Evolutionary conservation across 2,329 filamentous ascomycete species (phyloP).

Genomic region (Rosellinia necatrix): DNA sequence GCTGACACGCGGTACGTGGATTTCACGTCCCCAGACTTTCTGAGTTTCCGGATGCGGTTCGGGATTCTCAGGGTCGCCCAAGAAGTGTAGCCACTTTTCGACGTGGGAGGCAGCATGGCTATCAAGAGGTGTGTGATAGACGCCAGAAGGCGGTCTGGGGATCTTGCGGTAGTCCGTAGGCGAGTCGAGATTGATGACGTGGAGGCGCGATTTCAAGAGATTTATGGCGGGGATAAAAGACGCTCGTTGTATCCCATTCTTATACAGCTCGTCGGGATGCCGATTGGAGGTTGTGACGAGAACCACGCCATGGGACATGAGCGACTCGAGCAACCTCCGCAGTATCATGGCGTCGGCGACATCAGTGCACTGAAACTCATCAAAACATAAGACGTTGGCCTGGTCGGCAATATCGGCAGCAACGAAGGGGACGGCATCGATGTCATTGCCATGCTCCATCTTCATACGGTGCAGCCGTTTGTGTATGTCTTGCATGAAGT

Average conservation of each 20-base stretch:
- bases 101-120: conserved; percentile 77
- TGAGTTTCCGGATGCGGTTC: conserved; percentile 78
- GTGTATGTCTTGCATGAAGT: conserved; percentile 99
- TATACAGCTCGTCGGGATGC: conserved; percentile 96
- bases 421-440: conserved; percentile 89
- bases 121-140: conserved; percentile 90
- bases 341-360: conserved; percentile 99
- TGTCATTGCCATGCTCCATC: conserved; percentile 83
- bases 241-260: conserved; percentile 94
- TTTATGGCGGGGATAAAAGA: conserved; percentile 96
- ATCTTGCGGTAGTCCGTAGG: conserved; percentile 98
- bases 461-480: conserved; percentile 88
- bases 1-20: conserved; percentile 84
- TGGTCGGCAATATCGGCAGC: conserved; percentile 91
- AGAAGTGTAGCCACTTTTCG: conserved; percentile 93
- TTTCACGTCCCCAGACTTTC: conserved; percentile 89
- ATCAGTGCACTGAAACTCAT: conserved; percentile 98
- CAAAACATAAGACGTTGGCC: conserved; percentile 89
- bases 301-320: conserved; percentile 97
- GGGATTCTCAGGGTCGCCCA: conserved; percentile 81
- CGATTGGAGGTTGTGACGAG: conserved; percentile 95
- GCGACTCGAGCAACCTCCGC: conserved; percentile 79
- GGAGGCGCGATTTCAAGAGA: conserved; percentile 80
- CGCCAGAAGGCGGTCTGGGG: conserved; percentile 85
- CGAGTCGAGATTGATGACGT: conserved; percentile 93